Evolutionary conservation across 2,329 filamentous ascomycete species (phyloP).

Genomic region (Plenodomus tracheiphilus): DNA sequence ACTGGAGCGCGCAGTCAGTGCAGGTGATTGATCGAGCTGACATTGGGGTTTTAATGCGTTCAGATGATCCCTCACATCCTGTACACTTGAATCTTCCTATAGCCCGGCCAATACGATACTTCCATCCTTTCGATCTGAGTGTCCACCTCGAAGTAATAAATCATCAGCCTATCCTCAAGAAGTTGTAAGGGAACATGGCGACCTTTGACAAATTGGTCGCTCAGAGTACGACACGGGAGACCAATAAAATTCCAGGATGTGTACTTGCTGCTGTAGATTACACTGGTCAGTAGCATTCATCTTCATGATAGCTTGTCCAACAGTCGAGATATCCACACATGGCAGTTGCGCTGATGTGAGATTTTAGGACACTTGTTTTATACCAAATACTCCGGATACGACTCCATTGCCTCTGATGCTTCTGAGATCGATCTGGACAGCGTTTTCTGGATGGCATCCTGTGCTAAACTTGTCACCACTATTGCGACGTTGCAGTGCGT

Average conservation of each 20-base stretch:
- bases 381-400: slow-evolving; percentile 24
- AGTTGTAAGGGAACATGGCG: neutral
- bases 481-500: slow-evolving; percentile 37
- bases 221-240: neutral
- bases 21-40: no score
- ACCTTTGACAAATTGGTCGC: neutral
- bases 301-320: no score
- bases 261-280: neutral
- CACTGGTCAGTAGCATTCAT: neutral
- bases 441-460: slow-evolving; percentile 53
- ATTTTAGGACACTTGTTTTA: no score
- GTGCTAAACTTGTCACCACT: slow-evolving; percentile 37
- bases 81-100: no score
- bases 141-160: no score
- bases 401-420: slow-evolving; percentile 36
- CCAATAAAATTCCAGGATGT: neutral
- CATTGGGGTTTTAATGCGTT: no score
- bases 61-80: no score
- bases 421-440: slow-evolving; percentile 57
- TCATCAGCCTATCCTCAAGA: neutral
- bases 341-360: no score
- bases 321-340: neutral
- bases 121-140: no score
- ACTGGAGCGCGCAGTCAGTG: no score
- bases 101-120: no score